These are phyloP conservation scores for Metschnikowia kunwiensis DNA, from an alignment of 805 yeast genomes.

Conservation along the genomic window DNA sequence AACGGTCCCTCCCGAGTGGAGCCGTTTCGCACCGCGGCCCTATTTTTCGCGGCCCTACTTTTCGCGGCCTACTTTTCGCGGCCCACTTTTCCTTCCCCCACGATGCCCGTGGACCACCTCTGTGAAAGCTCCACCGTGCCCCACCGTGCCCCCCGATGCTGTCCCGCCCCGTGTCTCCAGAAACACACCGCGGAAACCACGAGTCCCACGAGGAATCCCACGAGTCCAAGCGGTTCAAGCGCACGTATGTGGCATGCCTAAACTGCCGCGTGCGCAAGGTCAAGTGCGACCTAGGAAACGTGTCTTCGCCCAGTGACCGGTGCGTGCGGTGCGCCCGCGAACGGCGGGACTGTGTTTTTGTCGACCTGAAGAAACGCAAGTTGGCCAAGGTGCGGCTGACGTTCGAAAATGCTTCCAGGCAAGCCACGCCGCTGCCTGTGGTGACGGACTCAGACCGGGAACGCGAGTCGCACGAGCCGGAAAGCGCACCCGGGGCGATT, in stretches of 20 bases:
- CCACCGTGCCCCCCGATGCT: too few relatives aligned
- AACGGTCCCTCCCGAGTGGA: too few relatives aligned
- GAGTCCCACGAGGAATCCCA: neutral
- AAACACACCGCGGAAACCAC: too few relatives aligned
- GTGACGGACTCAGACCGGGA: neutral
- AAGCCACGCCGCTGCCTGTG: neutral
- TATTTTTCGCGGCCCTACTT: too few relatives aligned
- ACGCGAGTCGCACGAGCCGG: neutral
- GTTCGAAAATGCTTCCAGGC: neutral
- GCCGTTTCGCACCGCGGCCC: too few relatives aligned
- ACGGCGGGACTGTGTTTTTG: slow-evolving; percentile 73
- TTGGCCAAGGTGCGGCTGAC: slow-evolving; percentile 6
- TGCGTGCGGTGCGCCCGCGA: slow-evolving; percentile 85
- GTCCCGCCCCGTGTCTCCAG: too few relatives aligned
- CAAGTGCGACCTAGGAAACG: slow-evolving; percentile 80
- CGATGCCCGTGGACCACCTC: too few relatives aligned
- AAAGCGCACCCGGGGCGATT: neutral
- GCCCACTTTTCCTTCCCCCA: too few relatives aligned
- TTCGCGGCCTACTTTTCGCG: too few relatives aligned
- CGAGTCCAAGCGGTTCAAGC: slow-evolving; percentile 39
- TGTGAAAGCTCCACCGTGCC: too few relatives aligned
- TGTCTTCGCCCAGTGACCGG: slow-evolving; percentile 67
- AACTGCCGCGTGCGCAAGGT: slow-evolving; percentile 83
- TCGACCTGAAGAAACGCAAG: slow-evolving; percentile 26
- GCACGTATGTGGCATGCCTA: slow-evolving; percentile 80